These are phyloP conservation scores for Auriculariales sp. DNA, from an alignment of 768 basidiomycete species.

Conservation along the genomic window DNA sequence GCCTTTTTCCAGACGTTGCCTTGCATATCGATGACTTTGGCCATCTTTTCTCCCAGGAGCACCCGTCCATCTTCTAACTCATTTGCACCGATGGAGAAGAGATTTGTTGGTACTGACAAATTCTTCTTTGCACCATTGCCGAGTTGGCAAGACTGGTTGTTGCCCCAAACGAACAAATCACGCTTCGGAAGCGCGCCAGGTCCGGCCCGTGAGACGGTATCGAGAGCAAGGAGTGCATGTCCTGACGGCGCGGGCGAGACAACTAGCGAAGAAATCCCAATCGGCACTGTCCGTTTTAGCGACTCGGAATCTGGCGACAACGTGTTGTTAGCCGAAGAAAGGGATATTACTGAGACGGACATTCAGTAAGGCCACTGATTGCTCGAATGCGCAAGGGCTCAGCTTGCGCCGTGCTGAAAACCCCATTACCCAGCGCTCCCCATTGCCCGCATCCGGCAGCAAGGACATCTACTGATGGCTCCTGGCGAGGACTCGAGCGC, in stretches of 20 bases:
- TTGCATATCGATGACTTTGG: slow-evolving; percentile 39
- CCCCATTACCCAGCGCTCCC: slow-evolving; percentile 57
- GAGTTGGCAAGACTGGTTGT: slow-evolving; percentile 58
- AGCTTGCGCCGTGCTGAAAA: slow-evolving; percentile 57
- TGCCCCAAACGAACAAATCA: slow-evolving; percentile 62
- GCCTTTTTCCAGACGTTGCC: slow-evolving; percentile 46
- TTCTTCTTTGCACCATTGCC: slow-evolving; percentile 60
- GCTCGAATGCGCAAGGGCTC: slow-evolving; percentile 59
- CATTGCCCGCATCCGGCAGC: slow-evolving; percentile 76
- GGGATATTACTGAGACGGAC: slow-evolving; percentile 28
- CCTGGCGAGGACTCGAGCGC: slow-evolving; percentile 18
- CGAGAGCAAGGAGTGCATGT: slow-evolving; percentile 61
- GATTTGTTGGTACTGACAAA: slow-evolving; percentile 33
- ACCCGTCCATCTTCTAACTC: slow-evolving; percentile 22
- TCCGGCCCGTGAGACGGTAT: slow-evolving; percentile 37
- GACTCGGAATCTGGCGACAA: slow-evolving; percentile 2
- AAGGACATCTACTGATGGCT: slow-evolving; percentile 38
- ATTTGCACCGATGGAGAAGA: no score
- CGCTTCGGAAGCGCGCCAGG: slow-evolving; percentile 35
- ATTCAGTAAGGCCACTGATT: slow-evolving; percentile 76
- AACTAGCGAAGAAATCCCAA: slow-evolving; percentile 45
- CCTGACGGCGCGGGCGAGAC: slow-evolving; percentile 37
- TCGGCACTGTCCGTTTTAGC: slow-evolving; percentile 35
- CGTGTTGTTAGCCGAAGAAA: background rate
- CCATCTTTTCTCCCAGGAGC: slow-evolving; percentile 23